These are phyloP conservation scores for Cercospora berteroae DNA, from an alignment of 2,329 filamentous ascomycete species.

Conservation along the genomic window DNA sequence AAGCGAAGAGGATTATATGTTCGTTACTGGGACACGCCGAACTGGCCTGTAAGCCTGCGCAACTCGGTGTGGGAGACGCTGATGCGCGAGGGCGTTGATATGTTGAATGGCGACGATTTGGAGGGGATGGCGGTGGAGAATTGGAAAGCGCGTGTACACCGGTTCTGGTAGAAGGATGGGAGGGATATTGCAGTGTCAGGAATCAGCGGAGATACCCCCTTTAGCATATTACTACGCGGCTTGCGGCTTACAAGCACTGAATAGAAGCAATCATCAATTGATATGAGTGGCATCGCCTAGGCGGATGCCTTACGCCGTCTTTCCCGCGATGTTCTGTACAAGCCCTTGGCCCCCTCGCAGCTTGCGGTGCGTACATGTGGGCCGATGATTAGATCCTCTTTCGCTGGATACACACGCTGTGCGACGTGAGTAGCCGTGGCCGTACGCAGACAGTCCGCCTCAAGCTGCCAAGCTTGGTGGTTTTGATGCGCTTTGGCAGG, in stretches of 20 bases:
- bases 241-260: not conserved
- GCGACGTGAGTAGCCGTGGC: not conserved
- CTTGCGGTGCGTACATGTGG: not conserved
- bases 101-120: slow-evolving; percentile 60
- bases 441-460: not conserved
- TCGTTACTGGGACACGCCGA: slow-evolving; percentile 57
- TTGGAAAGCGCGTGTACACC: slow-evolving; percentile 41
- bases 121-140: slow-evolving; percentile 47
- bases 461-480: not conserved
- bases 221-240: not conserved
- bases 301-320: not conserved
- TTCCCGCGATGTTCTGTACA: not conserved
- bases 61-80: slow-evolving; percentile 57
- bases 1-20: slow-evolving; percentile 54
- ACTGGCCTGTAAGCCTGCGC: slow-evolving; percentile 54
- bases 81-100: slow-evolving; percentile 53
- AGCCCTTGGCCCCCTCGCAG: not conserved
- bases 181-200: not conserved
- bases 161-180: slow-evolving; percentile 13
- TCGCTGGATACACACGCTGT: not conserved
- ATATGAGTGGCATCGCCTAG: not conserved
- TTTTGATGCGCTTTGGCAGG: not conserved
- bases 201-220: not conserved
- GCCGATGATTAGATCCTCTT: not conserved
- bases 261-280: not conserved